Evolutionary conservation across 495 filamentous ascomycete genomes (phyloP).

Genomic region (Cenococcum geophilum): DNA sequence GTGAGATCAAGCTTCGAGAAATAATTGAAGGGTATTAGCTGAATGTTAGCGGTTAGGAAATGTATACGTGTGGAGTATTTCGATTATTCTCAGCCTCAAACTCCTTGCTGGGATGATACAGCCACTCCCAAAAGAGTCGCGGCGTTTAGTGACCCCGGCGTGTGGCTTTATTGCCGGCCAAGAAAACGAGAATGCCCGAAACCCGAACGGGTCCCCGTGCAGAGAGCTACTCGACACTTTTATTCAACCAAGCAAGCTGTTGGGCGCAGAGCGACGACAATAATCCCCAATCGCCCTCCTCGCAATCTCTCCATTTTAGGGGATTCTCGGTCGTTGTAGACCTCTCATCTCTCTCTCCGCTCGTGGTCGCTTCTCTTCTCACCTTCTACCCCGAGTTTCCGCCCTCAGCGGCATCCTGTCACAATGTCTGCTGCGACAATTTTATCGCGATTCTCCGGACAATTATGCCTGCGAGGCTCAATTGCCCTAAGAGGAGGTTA

Average conservation of each 20-base stretch:
- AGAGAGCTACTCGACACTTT: constrained; percentile 5
- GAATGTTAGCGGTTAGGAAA: background rate
- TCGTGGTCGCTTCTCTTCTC: constrained; percentile 7
- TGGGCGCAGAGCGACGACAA: constrained; percentile 2
- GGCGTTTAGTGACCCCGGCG: background rate
- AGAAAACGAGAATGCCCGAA: background rate
- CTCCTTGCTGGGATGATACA: background rate
- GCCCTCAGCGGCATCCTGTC: constrained; percentile 23
- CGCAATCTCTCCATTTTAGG: background rate
- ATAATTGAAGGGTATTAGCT: background rate
- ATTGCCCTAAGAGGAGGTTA: constrained; percentile 25
- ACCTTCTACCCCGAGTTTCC: background rate
- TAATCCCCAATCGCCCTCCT: background rate
- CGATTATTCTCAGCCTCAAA: constrained; percentile 5
- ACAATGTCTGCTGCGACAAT: constrained; percentile 40
- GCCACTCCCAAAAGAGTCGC: background rate
- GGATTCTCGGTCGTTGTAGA: background rate
- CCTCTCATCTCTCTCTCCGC: constrained; percentile 1
- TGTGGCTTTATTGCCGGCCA: too few species aligned
- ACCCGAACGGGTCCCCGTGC: background rate
- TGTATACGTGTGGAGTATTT: background rate
- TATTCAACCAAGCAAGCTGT: background rate
- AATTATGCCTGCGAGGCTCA: constrained; percentile 32
- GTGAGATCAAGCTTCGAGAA: background rate
- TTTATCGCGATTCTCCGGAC: constrained; percentile 33